phyloP scores from a whole-genome alignment of 108 stramenopile species.

The Heterococcus sp. region DNA sequence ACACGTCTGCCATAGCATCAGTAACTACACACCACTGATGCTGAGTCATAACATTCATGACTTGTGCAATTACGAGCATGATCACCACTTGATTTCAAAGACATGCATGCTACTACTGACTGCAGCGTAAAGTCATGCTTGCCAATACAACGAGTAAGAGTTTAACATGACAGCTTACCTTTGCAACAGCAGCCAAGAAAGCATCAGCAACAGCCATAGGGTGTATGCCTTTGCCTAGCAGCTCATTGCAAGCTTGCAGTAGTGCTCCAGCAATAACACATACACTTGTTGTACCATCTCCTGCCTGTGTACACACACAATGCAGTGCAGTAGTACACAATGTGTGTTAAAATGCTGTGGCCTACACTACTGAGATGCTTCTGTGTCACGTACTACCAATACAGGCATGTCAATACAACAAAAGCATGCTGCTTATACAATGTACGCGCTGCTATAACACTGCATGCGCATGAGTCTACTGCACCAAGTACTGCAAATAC shows the following conservation, averaged over 20 bases:
- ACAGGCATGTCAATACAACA: too few relatives aligned
- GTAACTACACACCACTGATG: too few relatives aligned
- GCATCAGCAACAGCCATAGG: conserved; percentile 87
- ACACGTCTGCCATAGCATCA: too few relatives aligned
- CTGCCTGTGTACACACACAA: conserved; percentile 59
- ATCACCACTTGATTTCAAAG: too few relatives aligned
- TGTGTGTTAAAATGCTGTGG: background rate
- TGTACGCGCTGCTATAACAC: background rate
- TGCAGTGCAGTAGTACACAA: background rate
- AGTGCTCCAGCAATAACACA: conserved; percentile 96
- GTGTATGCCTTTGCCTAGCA: conserved; percentile 80
- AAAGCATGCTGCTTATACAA: too few relatives aligned
- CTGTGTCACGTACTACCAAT: too few relatives aligned
- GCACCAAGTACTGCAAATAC: background rate
- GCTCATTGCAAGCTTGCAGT: conserved; percentile 75
- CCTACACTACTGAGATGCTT: background rate
- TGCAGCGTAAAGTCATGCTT: too few relatives aligned
- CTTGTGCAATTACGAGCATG: too few relatives aligned
- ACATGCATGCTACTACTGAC: too few relatives aligned
- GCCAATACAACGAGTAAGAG: too few relatives aligned
- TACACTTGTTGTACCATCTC: conserved; percentile 87
- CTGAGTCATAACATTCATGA: too few relatives aligned
- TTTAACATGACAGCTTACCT: too few relatives aligned
- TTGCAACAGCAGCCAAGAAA: conserved; percentile 65
- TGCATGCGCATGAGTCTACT: background rate